phyloP scores from a whole-genome alignment of 78 protist genomes.

The Chrysochromulina parva region DNA sequence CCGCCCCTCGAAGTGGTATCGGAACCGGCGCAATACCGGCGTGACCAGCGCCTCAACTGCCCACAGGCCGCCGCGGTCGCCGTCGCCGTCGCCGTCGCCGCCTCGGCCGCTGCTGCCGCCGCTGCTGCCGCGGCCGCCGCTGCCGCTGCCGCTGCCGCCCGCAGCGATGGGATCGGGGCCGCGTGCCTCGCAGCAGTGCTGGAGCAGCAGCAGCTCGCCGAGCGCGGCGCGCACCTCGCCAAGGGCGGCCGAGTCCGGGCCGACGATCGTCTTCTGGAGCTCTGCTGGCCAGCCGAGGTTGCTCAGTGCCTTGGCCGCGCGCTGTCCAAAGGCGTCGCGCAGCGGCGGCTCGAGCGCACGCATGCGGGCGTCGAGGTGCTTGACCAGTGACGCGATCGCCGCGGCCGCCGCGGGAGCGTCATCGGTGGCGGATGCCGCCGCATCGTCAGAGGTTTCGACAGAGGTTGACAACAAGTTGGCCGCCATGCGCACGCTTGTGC shows the following conservation, averaged over 20 bases:
- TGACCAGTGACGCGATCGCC: neutral
- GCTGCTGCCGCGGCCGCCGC: too few relatives aligned
- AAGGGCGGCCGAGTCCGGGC: neutral
- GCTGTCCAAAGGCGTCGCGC: too few relatives aligned
- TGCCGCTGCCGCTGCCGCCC: too few relatives aligned
- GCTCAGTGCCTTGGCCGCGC: too few relatives aligned
- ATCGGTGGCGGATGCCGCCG: too few relatives aligned
- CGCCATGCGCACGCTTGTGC: neutral
- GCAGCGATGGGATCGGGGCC: too few relatives aligned
- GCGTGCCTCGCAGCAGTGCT: neutral
- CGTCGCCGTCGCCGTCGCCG: too few relatives aligned
- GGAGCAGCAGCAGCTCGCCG: neutral
- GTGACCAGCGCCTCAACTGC: neutral
- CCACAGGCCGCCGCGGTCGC: neutral
- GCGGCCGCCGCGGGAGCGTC: neutral
- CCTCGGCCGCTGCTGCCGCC: too few relatives aligned
- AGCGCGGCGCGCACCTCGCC: neutral
- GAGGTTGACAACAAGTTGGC: neutral
- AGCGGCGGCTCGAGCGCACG: neutral
- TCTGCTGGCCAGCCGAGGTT: neutral
- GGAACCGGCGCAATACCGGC: constrained; percentile 21
- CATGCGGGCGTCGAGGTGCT: neutral
- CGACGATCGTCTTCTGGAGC: neutral
- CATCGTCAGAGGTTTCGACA: too few relatives aligned
- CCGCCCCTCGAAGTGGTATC: neutral